Evolutionary conservation across 2,329 filamentous ascomycete genomes (phyloP).

Genomic region (Calonectria leucothoes): DNA sequence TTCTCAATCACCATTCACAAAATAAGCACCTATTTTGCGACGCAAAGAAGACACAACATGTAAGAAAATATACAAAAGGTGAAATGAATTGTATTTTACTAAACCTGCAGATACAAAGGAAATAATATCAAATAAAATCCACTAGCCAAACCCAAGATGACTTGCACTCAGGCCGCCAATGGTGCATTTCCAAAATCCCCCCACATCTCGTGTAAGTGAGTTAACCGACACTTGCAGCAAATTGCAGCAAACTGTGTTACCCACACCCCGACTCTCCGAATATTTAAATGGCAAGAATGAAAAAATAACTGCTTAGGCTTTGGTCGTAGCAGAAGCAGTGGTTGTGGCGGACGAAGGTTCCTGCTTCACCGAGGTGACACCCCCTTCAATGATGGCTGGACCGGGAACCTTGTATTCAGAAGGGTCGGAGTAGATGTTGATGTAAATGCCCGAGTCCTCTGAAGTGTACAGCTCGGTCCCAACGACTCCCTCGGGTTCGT

Average conservation of each 20-base stretch:
- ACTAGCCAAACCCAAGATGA: not conserved
- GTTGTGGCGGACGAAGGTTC: slow-evolving; percentile 38
- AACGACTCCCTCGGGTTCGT: slow-evolving; percentile 46
- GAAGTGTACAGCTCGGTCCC: slow-evolving; percentile 51
- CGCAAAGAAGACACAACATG: not conserved
- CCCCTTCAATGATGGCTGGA: slow-evolving; percentile 42
- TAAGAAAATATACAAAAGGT: not conserved
- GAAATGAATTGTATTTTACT: not conserved
- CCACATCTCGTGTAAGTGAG: not conserved
- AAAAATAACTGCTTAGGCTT: not conserved
- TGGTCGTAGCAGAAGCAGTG: slow-evolving; percentile 37
- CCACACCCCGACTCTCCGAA: not conserved
- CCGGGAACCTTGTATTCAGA: slow-evolving; percentile 48
- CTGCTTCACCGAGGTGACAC: slow-evolving; percentile 41
- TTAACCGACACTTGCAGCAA: not conserved
- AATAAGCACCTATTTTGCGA: no score
- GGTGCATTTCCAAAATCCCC: not conserved
- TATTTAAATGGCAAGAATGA: not conserved
- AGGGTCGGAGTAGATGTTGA: slow-evolving; percentile 47
- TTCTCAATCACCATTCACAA: not conserved
- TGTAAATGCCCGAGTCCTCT: slow-evolving; percentile 49
- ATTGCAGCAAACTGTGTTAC: not conserved
- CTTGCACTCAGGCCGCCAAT: not conserved
- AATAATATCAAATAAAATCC: not conserved
- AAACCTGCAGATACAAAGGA: not conserved